A percentile compares a stretch with the other conserved stretches of the same genome.
These are phyloP conservation scores for Carex pumila DNA, from an alignment of 176 grass and related monocot genomes.

Conservation along the genomic window DNA sequence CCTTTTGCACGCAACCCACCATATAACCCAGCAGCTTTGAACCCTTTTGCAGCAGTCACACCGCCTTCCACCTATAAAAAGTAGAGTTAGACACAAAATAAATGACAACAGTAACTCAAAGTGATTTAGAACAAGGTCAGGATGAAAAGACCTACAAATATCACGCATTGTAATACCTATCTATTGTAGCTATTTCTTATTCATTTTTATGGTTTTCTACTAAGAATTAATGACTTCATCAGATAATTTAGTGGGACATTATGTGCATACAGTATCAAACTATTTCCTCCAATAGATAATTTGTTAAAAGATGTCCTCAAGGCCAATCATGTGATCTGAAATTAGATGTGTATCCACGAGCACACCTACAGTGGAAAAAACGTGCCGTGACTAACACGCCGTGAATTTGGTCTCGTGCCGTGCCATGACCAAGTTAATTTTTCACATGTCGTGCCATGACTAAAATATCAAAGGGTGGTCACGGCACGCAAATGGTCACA, in stretches of 20 bases:
- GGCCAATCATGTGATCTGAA: too few relatives aligned
- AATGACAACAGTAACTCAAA: background rate
- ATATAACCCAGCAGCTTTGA: slow-evolving; percentile 82
- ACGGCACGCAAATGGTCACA: too few relatives aligned
- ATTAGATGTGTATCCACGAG: too few relatives aligned
- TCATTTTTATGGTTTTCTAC: background rate
- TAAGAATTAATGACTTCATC: background rate
- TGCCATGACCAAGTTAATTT: too few relatives aligned
- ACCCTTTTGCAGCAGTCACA: slow-evolving; percentile 70
- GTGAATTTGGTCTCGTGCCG: too few relatives aligned
- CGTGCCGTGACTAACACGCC: too few relatives aligned
- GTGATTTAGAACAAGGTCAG: background rate
- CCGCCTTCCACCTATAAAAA: slow-evolving; percentile 68
- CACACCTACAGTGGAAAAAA: too few relatives aligned
- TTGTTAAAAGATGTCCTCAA: too few relatives aligned
- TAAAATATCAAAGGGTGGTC: too few relatives aligned
- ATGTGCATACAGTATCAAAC: background rate
- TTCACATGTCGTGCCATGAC: too few relatives aligned
- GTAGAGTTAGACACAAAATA: slow-evolving; percentile 20
- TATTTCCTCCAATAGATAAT: background rate
- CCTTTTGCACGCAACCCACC: slow-evolving; percentile 76
- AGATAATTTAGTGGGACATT: background rate
- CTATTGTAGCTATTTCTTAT: background rate
- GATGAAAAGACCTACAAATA: slow-evolving; percentile 14
- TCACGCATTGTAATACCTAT: background rate